phyloP scores from a whole-genome alignment of 306 rosid genomes.

The Medicago ruthenica region DNA sequence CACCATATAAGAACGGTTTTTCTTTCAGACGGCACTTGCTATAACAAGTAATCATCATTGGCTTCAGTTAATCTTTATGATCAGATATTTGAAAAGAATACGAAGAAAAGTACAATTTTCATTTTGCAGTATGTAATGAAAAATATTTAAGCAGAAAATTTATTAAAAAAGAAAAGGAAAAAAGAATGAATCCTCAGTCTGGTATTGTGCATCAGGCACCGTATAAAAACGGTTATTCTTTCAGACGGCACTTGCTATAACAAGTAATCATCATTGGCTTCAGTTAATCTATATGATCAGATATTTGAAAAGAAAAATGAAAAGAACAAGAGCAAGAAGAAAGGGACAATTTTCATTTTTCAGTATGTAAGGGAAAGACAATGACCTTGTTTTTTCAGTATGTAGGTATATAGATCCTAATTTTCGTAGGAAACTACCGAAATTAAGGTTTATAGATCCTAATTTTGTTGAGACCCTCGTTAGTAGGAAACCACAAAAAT shows the following conservation, averaged over 20 bases:
- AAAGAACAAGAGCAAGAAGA: no score
- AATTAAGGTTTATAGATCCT: no score
- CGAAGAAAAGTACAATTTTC: background rate
- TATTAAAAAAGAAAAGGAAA: background rate
- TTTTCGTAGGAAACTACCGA: no score
- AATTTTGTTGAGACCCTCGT: no score
- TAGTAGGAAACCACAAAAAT: background rate
- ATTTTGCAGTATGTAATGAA: background rate
- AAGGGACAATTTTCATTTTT: background rate
- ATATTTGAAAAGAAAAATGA: background rate
- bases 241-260: constrained; percentile 44
- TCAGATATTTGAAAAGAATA: no score
- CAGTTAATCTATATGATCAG: background rate
- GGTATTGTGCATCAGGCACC: constrained; percentile 21
- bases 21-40: constrained; percentile 44
- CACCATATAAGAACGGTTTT: background rate
- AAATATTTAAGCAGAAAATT: no score
- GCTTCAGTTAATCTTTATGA: background rate
- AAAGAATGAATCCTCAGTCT: constrained; percentile 33
- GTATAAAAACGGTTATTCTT: background rate
- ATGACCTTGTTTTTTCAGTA: background rate
- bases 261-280: constrained; percentile 37
- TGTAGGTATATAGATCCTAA: no score
- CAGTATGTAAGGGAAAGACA: background rate
- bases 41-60: constrained; percentile 36